Conservation (phyloP, 495 filamentous ascomycete genomes). For the Friedmanniomyces simplex region DNA sequence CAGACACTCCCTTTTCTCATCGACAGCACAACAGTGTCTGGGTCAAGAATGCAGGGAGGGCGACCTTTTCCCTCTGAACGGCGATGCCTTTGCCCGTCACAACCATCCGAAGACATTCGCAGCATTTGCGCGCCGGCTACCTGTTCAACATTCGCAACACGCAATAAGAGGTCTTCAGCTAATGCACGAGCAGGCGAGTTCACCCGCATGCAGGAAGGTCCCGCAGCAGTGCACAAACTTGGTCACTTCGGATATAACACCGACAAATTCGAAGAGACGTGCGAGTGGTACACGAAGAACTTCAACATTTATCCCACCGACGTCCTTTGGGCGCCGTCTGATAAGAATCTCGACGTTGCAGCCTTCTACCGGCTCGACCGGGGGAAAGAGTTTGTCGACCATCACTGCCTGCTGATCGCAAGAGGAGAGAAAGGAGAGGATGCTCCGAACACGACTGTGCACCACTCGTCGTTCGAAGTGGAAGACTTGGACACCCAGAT, state of each 20-base stretch:
- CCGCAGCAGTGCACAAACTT: background rate
- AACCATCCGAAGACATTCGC: too few relatives aligned
- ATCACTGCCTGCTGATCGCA: background rate
- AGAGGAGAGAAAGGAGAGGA: background rate
- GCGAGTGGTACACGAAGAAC: background rate
- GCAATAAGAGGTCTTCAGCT: too few relatives aligned
- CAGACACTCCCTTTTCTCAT: background rate
- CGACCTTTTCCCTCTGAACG: too few relatives aligned
- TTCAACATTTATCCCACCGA: background rate
- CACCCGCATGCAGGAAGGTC: background rate
- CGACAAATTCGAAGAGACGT: background rate
- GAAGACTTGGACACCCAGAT: conserved; percentile 59
- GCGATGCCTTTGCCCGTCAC: too few relatives aligned
- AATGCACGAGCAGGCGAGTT: background rate
- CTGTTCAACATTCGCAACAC: too few relatives aligned
- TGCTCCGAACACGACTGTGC: background rate
- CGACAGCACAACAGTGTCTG: too few relatives aligned
- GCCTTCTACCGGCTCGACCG: background rate
- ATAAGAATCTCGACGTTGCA: background rate
- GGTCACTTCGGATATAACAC: conserved; percentile 3
- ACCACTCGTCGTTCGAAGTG: conserved; percentile 36
- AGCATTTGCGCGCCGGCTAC: too few relatives aligned
- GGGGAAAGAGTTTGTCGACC: background rate
- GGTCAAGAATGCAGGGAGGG: too few relatives aligned
- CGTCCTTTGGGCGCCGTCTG: background rate